Conservation (phyloP, 441 rosid species). For the Metrosideros polymorpha region DNA sequence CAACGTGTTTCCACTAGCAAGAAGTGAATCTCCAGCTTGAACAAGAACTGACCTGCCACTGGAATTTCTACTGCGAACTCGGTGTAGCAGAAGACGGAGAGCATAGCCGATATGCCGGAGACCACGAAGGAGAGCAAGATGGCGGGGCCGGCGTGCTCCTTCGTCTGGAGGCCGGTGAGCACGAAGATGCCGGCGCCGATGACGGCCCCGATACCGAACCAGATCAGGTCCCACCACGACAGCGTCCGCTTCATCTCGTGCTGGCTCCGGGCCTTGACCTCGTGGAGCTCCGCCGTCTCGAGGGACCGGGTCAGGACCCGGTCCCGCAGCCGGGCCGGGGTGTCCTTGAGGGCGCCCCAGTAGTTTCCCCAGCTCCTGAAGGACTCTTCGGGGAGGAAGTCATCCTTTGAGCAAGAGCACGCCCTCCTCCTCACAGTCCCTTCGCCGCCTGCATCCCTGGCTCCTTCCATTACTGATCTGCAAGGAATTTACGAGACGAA, state of each 20-base stretch:
- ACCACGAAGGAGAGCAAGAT: constrained; percentile 67
- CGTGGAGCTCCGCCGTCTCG: constrained; percentile 51
- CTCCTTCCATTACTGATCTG: neutral
- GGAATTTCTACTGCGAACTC: constrained; percentile 96
- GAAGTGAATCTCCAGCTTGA: neutral
- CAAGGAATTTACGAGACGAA: neutral
- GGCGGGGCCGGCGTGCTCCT: constrained; percentile 58
- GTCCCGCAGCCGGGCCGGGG: constrained; percentile 47
- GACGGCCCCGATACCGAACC: constrained; percentile 58
- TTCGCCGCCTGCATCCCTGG: neutral
- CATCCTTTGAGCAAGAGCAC: neutral
- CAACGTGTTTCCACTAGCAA: neutral
- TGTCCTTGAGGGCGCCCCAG: constrained; percentile 44
- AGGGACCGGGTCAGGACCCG: constrained; percentile 48
- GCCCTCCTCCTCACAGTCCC: constrained; percentile 8
- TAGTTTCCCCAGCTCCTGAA: constrained; percentile 29
- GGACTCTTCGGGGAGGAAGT: constrained; percentile 2
- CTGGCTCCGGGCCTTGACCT: constrained; percentile 4
- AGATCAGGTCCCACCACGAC: constrained; percentile 10
- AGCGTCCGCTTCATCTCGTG: constrained; percentile 10
- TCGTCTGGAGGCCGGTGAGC: constrained; percentile 77
- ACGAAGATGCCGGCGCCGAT: constrained; percentile 86
- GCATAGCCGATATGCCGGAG: constrained; percentile 85
- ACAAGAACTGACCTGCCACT: constrained; percentile 42
- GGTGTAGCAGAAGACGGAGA: constrained; percentile 89